Conservation (phyloP, 2,329 filamentous ascomycete genomes). For the Hypoxylon sp. region DNA sequence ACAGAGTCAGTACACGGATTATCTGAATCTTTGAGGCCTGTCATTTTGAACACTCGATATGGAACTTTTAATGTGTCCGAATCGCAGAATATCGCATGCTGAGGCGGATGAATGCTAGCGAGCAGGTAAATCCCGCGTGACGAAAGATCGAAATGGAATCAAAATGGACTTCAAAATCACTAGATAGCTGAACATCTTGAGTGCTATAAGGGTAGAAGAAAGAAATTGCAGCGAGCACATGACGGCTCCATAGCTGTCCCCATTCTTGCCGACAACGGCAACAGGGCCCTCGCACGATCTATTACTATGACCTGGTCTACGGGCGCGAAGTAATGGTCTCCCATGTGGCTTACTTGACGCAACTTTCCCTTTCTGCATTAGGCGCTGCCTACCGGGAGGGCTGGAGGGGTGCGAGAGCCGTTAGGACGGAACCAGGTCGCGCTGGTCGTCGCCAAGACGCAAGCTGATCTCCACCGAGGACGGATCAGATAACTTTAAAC, state of each 20-base stretch:
- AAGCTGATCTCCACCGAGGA: conserved; percentile 31
- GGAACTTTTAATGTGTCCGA: conserved; percentile 10
- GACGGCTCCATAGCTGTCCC: conserved; percentile 29
- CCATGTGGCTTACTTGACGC: conserved; percentile 23
- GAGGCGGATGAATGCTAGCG: conserved; percentile 4
- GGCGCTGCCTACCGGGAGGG: conserved; percentile 18
- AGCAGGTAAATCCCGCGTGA: conserved; percentile 11
- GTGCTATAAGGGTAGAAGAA: conserved; percentile 10
- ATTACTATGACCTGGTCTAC: no score
- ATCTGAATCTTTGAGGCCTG: conserved; percentile 21
- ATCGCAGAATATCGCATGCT: conserved; percentile 13
- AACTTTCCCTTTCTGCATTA: conserved; percentile 36
- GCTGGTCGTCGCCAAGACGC: no score
- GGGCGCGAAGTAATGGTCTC: conserved; percentile 18
- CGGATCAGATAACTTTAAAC: conserved; percentile 47
- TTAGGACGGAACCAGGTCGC: conserved; percentile 38
- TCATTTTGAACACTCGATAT: conserved; percentile 22
- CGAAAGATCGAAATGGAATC: conserved; percentile 6
- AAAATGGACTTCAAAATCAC: conserved; percentile 3
- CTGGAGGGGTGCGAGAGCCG: no score
- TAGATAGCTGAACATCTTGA: conserved; percentile 19
- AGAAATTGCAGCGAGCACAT: conserved; percentile 25
- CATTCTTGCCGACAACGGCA: conserved; percentile 38
- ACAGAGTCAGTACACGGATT: conserved; percentile 28
- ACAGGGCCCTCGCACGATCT: conserved; percentile 15